phyloP scores from a whole-genome alignment of 768 basidiomycete genomes.

The Fistulinella prunicolor region DNA sequence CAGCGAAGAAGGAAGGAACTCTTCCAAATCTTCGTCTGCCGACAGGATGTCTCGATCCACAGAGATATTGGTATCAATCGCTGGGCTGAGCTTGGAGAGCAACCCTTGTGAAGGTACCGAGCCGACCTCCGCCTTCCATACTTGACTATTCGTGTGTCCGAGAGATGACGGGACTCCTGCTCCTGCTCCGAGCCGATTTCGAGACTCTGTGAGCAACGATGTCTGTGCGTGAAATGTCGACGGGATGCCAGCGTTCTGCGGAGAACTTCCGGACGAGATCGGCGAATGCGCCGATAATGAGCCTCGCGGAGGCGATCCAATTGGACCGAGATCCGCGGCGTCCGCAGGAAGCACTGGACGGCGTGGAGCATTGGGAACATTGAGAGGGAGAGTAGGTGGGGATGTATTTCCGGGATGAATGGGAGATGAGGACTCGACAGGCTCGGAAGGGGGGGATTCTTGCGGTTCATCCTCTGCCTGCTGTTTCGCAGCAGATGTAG shows the following conservation, averaged over 20 bases:
- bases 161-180: conserved; percentile 64
- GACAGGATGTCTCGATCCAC: conserved; percentile 40
- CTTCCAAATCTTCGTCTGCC: conserved; percentile 74
- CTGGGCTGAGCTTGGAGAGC: conserved; percentile 1
- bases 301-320: conserved; percentile 71
- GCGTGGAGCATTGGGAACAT: conserved; percentile 48
- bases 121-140: conserved; percentile 30
- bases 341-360: conserved; percentile 36
- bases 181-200: conserved; percentile 27
- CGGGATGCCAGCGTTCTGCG: conserved; percentile 42
- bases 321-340: conserved; percentile 70
- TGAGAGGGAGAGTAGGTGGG: conserved; percentile 53
- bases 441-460: conserved; percentile 1
- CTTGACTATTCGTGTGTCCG: conserved; percentile 34
- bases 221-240: conserved; percentile 82
- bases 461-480: conserved; percentile 14
- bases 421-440: conserved; percentile 12
- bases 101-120: conserved; percentile 20
- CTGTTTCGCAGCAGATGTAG: not conserved
- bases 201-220: conserved; percentile 36
- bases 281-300: conserved; percentile 55
- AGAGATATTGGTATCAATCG: conserved; percentile 27
- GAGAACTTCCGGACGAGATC: conserved; percentile 32
- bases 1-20: conserved; percentile 84
- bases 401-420: conserved; percentile 33